Evolutionary conservation across 208 protist species (phyloP).

Genomic region (Strigomonas culicis): DNA sequence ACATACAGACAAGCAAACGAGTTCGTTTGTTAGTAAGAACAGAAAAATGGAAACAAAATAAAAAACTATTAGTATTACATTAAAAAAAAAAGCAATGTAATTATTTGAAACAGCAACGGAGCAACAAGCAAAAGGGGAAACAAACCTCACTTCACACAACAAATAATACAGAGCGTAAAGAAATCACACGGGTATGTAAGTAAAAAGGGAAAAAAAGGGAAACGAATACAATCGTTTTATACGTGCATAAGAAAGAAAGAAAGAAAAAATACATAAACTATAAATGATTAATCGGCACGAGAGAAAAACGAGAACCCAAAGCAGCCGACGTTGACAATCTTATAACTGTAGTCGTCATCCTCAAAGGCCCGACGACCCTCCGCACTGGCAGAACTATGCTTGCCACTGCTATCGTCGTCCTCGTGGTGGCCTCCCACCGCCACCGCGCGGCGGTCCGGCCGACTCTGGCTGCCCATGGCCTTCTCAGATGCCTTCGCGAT

Average conservation of each 20-base stretch:
- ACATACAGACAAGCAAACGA: conserved; percentile 4
- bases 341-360: conserved; percentile 11
- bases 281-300: conserved; percentile 23
- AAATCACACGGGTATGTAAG: not conserved
- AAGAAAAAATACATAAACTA: conserved; percentile 40
- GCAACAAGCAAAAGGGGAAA: conserved; percentile 7
- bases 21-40: not conserved
- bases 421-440: not conserved
- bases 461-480: not conserved
- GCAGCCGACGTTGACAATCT: conserved; percentile 45
- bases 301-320: conserved; percentile 66
- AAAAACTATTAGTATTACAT: not conserved
- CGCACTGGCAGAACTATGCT: no score
- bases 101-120: conserved; percentile 14
- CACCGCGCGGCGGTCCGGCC: not conserved
- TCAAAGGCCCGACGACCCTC: no score
- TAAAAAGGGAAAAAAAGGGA: not conserved
- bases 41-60: not conserved
- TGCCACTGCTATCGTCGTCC: not conserved
- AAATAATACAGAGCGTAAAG: conserved; percentile 4
- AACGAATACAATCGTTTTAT: conserved; percentile 1
- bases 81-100: conserved; percentile 16
- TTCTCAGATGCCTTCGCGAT: no score
- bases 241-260: conserved; percentile 22
- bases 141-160: conserved; percentile 6